These are phyloP conservation scores for Candida koratica DNA, from an alignment of 805 yeast genomes.

Conservation along the genomic window DNA sequence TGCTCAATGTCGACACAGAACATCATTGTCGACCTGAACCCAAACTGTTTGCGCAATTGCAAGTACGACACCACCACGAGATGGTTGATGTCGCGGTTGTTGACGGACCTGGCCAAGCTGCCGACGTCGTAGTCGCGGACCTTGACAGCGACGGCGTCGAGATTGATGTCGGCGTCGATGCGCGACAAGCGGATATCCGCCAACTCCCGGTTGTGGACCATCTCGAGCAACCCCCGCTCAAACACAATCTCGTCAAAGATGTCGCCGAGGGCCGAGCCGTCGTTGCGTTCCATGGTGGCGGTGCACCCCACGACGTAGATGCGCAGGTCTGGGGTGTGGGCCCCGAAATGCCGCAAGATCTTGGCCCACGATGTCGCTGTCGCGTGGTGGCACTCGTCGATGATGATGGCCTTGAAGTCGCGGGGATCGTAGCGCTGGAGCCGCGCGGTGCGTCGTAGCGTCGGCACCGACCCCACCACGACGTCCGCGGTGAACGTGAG, in stretches of 20 bases:
- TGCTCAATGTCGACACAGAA: slow-evolving; percentile 78
- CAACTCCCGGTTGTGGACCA: slow-evolving; percentile 68
- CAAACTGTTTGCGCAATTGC: slow-evolving; percentile 27
- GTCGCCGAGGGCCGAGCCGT: slow-evolving; percentile 52
- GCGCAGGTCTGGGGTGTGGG: slow-evolving; percentile 35
- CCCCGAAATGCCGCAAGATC: slow-evolving; percentile 57
- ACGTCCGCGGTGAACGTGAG: slow-evolving; percentile 54
- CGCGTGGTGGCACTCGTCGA: slow-evolving; percentile 94
- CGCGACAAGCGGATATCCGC: slow-evolving; percentile 65
- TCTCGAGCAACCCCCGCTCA: slow-evolving; percentile 58
- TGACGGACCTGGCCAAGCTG: slow-evolving; percentile 52
- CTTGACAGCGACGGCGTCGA: slow-evolving; percentile 27
- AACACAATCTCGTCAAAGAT: slow-evolving; percentile 73
- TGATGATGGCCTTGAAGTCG: slow-evolving; percentile 66
- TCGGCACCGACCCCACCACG: slow-evolving; percentile 72
- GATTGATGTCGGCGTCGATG: slow-evolving; percentile 46
- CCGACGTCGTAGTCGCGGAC: slow-evolving; percentile 53
- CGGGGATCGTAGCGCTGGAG: slow-evolving; percentile 51
- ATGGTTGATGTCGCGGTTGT: slow-evolving; percentile 50
- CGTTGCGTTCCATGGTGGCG: slow-evolving; percentile 82
- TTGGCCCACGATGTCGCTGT: slow-evolving; percentile 64
- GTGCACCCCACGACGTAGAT: slow-evolving; percentile 77
- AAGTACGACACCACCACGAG: slow-evolving; percentile 54
- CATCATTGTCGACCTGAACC: slow-evolving; percentile 60
- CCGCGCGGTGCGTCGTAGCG: slow-evolving; percentile 47